Evolutionary conservation across 1,139 yeast species (phyloP).

Genomic region (Geotrichum macrosporum): DNA sequence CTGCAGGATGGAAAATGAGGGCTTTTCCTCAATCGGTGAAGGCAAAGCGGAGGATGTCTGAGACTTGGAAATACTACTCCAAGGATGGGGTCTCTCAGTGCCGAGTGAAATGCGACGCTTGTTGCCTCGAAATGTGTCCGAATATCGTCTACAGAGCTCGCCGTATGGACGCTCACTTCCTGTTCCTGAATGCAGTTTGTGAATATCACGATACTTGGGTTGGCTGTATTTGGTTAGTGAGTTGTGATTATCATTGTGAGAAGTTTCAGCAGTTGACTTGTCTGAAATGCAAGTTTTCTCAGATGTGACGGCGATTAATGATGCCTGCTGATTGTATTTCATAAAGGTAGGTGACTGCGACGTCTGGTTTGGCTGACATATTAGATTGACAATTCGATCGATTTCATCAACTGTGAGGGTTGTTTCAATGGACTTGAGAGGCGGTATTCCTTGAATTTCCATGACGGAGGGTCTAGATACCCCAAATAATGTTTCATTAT

Average conservation of each 20-base stretch:
- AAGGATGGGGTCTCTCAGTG: conserved; percentile 6
- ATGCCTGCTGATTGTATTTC: conserved; percentile 6
- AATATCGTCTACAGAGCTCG: conserved; percentile 9
- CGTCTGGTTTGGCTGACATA: conserved; percentile 2
- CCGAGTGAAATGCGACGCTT: conserved; percentile 8
- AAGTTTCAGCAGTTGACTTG: neutral
- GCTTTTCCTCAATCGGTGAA: neutral
- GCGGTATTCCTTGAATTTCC: conserved; percentile 10
- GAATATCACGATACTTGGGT: conserved; percentile 6
- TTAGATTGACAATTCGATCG: conserved; percentile 5
- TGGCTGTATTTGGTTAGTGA: neutral
- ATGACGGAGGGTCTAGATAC: conserved; percentile 1
- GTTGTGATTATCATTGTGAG: no score
- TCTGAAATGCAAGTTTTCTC: neutral
- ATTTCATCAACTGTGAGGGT: conserved; percentile 4
- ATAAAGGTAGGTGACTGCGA: conserved; percentile 9
- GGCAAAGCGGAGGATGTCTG: conserved; percentile 1
- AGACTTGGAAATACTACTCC: neutral
- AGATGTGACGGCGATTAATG: neutral
- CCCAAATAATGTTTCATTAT: conserved; percentile 5
- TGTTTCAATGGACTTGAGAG: conserved; percentile 4
- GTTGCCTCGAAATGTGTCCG: conserved; percentile 8
- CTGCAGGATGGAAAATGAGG: neutral
- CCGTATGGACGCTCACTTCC: neutral
- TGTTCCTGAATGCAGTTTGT: conserved; percentile 5